Conservation (phyloP, 1,139 yeast species). For the Suhomyces taliae region DNA sequence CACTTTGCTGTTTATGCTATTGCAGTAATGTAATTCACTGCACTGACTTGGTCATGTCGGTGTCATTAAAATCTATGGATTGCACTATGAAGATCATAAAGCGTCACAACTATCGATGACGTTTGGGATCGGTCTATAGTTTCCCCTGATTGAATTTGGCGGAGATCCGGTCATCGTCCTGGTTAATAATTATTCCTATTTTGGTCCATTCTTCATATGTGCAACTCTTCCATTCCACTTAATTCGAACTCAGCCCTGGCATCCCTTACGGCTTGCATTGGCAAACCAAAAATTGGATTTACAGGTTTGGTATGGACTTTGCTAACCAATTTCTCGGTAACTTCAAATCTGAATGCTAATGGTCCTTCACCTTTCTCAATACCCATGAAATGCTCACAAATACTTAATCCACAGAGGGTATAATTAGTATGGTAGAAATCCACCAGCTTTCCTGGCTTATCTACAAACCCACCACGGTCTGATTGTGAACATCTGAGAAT, state of each 20-base stretch:
- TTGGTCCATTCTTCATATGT: no score
- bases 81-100: no score
- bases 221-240: not conserved
- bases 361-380: slow-evolving; percentile 6
- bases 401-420: slow-evolving; percentile 72
- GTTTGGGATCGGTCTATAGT: no score
- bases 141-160: no score
- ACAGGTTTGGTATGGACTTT: slow-evolving; percentile 32
- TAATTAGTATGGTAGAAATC: slow-evolving; percentile 94
- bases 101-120: no score
- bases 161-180: no score
- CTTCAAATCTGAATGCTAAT: slow-evolving; percentile 30
- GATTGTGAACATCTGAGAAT: slow-evolving; percentile 75
- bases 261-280: slow-evolving; percentile 29
- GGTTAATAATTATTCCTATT: no score
- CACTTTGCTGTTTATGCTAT: no score
- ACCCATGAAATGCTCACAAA: slow-evolving; percentile 48
- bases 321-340: slow-evolving; percentile 8
- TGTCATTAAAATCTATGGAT: no score
- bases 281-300: slow-evolving; percentile 69
- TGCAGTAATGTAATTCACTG: no score
- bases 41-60: no score
- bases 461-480: slow-evolving; percentile 71
- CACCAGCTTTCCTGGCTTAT: slow-evolving; percentile 79
- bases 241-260: not conserved